Evolutionary conservation across 1,284 basidiomycete genomes (phyloP).

Genomic region (Lentinula novae-zelandiae): DNA sequence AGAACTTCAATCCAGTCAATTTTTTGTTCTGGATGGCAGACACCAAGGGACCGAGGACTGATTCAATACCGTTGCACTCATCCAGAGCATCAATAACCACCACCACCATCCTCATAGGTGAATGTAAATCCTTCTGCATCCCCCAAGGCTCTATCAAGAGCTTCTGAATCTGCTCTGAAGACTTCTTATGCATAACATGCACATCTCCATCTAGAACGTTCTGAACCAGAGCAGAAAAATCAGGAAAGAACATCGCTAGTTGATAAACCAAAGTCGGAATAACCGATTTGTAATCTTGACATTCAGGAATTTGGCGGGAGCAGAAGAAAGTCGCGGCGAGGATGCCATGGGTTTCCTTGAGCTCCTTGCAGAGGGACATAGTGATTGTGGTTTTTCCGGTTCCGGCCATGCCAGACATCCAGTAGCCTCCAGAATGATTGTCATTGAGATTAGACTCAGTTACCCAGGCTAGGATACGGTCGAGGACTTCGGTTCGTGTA

Average conservation of each 20-base stretch:
- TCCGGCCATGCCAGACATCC: conserved; percentile 9
- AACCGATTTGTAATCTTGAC: not conserved
- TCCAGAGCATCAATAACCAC: conserved; percentile 11
- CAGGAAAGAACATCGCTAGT: not conserved
- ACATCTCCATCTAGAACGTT: not conserved
- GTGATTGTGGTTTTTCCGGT: conserved; percentile 9
- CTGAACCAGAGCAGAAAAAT: not conserved
- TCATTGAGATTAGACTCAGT: not conserved
- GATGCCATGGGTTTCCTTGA: not conserved
- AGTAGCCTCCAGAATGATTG: not conserved
- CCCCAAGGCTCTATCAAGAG: not conserved
- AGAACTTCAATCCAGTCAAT: not conserved
- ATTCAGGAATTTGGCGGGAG: not conserved
- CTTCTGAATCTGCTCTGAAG: not conserved
- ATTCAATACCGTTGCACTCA: not conserved
- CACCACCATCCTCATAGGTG: not conserved
- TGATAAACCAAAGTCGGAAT: conserved; percentile 7
- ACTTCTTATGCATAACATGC: not conserved
- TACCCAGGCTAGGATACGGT: not conserved
- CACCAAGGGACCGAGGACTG: not conserved
- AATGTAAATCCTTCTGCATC: not conserved
- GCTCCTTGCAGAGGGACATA: not conserved
- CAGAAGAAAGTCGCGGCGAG: conserved; percentile 10
- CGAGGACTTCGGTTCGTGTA: not conserved
- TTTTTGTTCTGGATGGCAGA: not conserved